phyloP scores from a whole-genome alignment of 1,139 yeast species.

The Protomyces arabidopsidicola region DNA sequence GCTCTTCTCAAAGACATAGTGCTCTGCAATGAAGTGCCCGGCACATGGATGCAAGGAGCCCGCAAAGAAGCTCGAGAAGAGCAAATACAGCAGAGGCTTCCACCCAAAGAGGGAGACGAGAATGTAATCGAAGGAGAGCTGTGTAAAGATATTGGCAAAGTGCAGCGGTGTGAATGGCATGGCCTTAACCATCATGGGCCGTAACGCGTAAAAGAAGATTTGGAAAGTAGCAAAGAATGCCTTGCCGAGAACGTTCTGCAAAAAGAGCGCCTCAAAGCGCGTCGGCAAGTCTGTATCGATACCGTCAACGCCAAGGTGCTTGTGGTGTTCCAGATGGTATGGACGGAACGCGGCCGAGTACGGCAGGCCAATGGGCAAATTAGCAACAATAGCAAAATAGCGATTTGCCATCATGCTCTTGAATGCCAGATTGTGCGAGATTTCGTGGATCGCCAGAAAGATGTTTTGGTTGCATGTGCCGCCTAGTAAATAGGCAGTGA shows the following conservation, averaged over 20 bases:
- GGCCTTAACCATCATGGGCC: constrained; percentile 82
- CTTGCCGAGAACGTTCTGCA: constrained; percentile 76
- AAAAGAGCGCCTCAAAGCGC: constrained; percentile 61
- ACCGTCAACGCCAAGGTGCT: constrained; percentile 78
- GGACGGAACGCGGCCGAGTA: constrained; percentile 82
- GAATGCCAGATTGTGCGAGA: constrained; percentile 81
- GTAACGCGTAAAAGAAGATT: constrained; percentile 77
- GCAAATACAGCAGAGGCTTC: constrained; percentile 60
- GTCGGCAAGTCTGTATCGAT: constrained; percentile 90
- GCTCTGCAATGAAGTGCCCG: constrained; percentile 93
- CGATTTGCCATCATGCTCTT: constrained; percentile 72
- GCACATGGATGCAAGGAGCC: constrained; percentile 93
- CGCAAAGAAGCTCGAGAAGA: constrained; percentile 76
- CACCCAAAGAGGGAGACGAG: constrained; percentile 60
- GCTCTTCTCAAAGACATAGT: constrained; percentile 68
- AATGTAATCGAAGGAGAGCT: constrained; percentile 53
- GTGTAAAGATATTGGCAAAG: constrained; percentile 46
- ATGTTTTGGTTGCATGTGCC: constrained; percentile 81
- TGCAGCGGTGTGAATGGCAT: constrained; percentile 72
- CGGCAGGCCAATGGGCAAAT: constrained; percentile 84
- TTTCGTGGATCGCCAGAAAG: constrained; percentile 82
- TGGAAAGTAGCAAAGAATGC: constrained; percentile 78
- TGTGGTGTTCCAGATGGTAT: constrained; percentile 86
- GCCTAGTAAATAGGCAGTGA: constrained; percentile 69
- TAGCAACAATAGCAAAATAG: constrained; percentile 69